Conservation (phyloP, 179 eudicot genomes). For the Beta lomatogona region DNA sequence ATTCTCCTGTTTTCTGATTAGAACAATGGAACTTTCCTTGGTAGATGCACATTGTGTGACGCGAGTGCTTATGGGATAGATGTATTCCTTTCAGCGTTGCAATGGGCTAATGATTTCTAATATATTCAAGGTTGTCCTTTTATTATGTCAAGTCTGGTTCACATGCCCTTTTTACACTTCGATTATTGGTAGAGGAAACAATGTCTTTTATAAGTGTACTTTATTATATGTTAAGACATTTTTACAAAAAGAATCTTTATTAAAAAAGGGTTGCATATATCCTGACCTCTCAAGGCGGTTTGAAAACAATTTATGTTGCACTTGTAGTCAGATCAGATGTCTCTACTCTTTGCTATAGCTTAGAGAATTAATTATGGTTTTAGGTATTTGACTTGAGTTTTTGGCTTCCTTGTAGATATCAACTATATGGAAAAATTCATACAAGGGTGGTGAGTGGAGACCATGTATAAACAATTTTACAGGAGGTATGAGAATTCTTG, state of each 20-base stretch:
- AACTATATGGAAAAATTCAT: constrained; percentile 87
- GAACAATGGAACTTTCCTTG: neutral
- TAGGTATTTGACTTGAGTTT: constrained; percentile 28
- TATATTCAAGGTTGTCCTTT: neutral
- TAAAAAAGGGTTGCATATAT: neutral
- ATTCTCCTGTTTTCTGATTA: neutral
- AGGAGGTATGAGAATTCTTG: constrained; percentile 54
- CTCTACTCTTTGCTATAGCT: neutral
- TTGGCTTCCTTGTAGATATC: constrained; percentile 53
- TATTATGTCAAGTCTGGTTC: neutral
- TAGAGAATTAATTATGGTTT: constrained; percentile 3
- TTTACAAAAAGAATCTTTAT: neutral
- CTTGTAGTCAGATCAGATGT: neutral
- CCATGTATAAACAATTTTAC: constrained; percentile 75
- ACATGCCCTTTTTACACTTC: neutral
- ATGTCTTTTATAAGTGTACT: neutral
- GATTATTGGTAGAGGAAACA: neutral
- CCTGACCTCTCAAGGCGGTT: neutral
- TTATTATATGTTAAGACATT: neutral
- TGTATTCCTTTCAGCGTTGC: neutral
- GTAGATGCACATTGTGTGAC: neutral
- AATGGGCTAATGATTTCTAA: neutral
- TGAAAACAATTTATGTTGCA: neutral
- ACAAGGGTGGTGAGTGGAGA: constrained; percentile 88
- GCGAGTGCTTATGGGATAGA: neutral